These are phyloP conservation scores for Epichloe bromicola DNA, from an alignment of 2,329 filamentous ascomycete species.

Conservation along the genomic window DNA sequence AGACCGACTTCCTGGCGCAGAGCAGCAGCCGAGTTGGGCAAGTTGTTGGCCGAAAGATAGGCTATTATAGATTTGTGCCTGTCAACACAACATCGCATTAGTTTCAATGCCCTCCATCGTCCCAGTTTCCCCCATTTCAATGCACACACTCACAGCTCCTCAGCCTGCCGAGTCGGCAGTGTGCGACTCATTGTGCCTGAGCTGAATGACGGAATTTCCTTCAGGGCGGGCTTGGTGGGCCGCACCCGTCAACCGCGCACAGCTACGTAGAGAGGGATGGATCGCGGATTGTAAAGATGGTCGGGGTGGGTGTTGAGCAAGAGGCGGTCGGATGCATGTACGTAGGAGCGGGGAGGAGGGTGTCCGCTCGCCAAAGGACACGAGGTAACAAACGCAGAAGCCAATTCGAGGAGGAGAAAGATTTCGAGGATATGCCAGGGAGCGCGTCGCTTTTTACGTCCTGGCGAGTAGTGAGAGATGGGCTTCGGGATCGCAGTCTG, in stretches of 20 bases:
- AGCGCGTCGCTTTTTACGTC: background rate
- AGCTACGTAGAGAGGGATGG: background rate
- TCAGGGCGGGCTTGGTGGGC: conserved; percentile 1
- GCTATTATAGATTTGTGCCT: conserved; percentile 92
- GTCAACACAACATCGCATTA: conserved; percentile 2
- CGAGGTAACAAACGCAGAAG: background rate
- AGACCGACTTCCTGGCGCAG: conserved; percentile 68
- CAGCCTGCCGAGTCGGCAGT: conserved; percentile 68
- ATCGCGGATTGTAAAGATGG: background rate
- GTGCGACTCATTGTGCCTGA: conserved; percentile 50
- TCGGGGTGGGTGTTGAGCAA: background rate
- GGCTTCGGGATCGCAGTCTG: background rate
- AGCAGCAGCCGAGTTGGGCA: conserved; percentile 54
- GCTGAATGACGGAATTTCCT: background rate
- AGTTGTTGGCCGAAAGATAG: conserved; percentile 64
- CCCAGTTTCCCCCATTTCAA: background rate
- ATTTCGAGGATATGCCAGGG: background rate
- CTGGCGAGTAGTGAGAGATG: background rate
- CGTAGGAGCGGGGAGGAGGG: background rate
- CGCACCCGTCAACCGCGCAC: background rate
- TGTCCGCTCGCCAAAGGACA: background rate
- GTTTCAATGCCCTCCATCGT: background rate
- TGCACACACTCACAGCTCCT: conserved; percentile 60
- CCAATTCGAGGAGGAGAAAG: background rate
- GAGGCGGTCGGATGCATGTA: conserved; percentile 4